Evolutionary conservation across 2,329 filamentous ascomycete species (phyloP), one percentile per base, ranked within the genome.

Genomic region (Penicillium rolfsii): DNA sequence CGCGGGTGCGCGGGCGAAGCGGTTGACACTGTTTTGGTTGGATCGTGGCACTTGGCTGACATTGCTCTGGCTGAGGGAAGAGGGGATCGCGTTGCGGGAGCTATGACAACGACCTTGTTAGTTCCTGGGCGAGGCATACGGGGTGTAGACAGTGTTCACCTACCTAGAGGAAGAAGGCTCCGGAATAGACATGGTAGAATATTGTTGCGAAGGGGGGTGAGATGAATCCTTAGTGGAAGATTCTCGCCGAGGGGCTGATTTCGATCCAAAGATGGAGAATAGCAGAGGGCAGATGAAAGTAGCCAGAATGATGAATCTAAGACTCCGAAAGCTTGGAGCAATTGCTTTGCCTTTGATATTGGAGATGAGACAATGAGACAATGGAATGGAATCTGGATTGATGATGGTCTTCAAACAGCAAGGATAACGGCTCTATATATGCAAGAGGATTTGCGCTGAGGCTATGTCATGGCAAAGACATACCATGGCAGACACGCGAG

Each of bases 11-110:
- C 71, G 66, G 12, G 66, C 65, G 40, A 70, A 75, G 48, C 70
- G 69, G 26, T 73, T 71, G 12, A 72, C 65, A 5, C 59, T 64
- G 56, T 59, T 68, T 57, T 64, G 59, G 38, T 38, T 68, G 58
- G 66, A 66, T 24, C 61, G 64, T 16, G 71, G 70, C 9, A 74
- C 52, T 57, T 73, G 68, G 52, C 60, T 69, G 49, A 74, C 53
- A 28, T 74, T 71, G 52, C 59, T 67, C 53, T 69, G 67, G 33
- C 64, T 74, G 36, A 74, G 66, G 35, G 67, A 58, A 40, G 35
- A 36, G 12, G 12, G 16, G n/a, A 60, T 60, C 30, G 70, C 67
- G 41, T 71, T 74, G 55, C 63, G 35, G 35, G n/a, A 35, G 40
- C 66, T 66, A 40, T 40, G 5, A 8, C 5, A 33, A 12, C 7